A percentile compares a stretch with the other conserved stretches of the same genome.
Conservation (phyloP, 441 rosid genomes). For the Macaranga tanarius region DNA sequence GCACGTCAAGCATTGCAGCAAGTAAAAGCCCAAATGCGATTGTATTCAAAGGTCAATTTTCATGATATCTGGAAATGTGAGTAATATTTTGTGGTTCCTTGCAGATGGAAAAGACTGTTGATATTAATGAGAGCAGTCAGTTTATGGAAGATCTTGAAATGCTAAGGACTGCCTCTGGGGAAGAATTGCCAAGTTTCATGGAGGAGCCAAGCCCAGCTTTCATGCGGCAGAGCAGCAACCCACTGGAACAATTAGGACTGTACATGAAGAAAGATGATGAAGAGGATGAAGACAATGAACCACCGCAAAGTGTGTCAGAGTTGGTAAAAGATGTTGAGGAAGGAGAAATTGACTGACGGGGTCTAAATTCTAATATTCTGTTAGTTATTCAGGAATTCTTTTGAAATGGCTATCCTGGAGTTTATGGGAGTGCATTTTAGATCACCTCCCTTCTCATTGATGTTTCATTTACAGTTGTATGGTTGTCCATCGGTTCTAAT, state of each 20-base stretch:
- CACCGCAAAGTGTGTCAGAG: constrained; percentile 31
- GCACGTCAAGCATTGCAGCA: constrained; percentile 78
- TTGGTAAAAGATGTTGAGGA: constrained; percentile 53
- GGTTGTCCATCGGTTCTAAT: too few species aligned
- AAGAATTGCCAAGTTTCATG: constrained; percentile 43
- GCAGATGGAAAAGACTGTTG: constrained; percentile 94
- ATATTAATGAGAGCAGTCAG: constrained; percentile 68
- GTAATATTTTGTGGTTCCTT: constrained; percentile 12
- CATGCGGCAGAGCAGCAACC: constrained; percentile 65
- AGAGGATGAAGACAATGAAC: constrained; percentile 64
- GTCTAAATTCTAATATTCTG: neutral
- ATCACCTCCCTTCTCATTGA: neutral
- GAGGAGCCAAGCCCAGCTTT: constrained; percentile 64
- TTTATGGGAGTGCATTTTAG: neutral
- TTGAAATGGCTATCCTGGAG: constrained; percentile 6
- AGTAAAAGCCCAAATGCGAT: constrained; percentile 34
- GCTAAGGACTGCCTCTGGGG: constrained; percentile 54
- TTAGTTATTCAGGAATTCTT: neutral
- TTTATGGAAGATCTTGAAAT: constrained; percentile 84
- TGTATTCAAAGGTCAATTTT: neutral
- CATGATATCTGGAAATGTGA: neutral
- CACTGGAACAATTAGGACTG: constrained; percentile 77
- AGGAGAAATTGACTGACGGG: constrained; percentile 47
- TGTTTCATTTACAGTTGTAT: too few species aligned
- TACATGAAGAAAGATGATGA: constrained; percentile 83